Evolutionary conservation across 2,329 filamentous ascomycete genomes (phyloP), one percentile per base, ranked within the genome.

Genomic region (Aspergillus persii): DNA sequence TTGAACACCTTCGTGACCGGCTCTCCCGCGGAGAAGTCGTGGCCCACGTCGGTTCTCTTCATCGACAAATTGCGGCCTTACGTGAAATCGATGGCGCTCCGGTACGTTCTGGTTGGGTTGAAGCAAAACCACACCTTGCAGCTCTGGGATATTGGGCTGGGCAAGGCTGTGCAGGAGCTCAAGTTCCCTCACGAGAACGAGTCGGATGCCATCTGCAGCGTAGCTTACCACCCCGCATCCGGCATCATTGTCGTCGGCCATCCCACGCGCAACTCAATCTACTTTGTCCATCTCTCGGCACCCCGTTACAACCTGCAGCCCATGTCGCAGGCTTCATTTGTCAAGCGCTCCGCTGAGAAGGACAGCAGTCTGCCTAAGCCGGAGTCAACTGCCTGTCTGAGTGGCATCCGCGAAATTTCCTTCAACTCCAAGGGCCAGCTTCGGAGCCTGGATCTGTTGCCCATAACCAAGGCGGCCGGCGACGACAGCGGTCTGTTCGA

Each of bases 71-170:
- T 93, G 77, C 90, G 93, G 63, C 92, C 95, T 50, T 97, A 96
- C 77, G 86, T 89, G 79, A 96, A 95, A 79, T 89, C 90, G 61
- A 89, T 90, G 71, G 93, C 96, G 51, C 83, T 97, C 63, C 88
- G 95, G 62, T 99, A 99, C 80, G 89, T 99, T 80, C 89, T 99
- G 73, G 91, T 99, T 63, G 95, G 95, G 69, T 92, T 98, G 86
- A 97, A 98, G 81, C 95, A 99, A 77, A 99, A 99, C 77, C 95
- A 99, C 79, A 96, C 94, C 57, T 86, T 99, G 62, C 96, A 99
- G 81, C 86, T 99, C 49, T 99, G 95, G 96, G 95, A 99, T 80
- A 87, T 99, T 71, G 92, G 91, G 47, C 87, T 99, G 36, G 90
- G 90, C 66, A 97, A 97, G 78, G 91, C 93, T 31, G 95, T 99